phyloP scores from a whole-genome alignment of 1,284 basidiomycete genomes.

The Leucoagaricus sp. region DNA sequence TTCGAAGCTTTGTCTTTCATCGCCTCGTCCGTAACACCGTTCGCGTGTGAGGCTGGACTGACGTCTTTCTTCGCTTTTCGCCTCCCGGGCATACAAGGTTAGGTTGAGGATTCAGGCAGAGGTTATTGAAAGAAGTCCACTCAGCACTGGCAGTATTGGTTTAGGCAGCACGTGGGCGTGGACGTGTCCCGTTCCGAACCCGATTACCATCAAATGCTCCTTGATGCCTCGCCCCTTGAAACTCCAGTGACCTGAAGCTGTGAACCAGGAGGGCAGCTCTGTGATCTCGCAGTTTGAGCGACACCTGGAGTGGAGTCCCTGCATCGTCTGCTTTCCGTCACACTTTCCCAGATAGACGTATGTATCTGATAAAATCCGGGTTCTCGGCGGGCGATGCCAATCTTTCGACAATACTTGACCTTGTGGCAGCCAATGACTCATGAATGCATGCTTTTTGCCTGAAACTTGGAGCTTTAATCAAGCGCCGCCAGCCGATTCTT shows the following conservation, averaged over 20 bases:
- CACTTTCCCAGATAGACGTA: too few species aligned
- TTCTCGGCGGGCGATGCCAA: background rate
- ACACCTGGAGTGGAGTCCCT: too few species aligned
- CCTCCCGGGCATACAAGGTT: slow-evolving; percentile 10
- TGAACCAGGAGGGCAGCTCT: too few species aligned
- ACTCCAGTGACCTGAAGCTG: background rate
- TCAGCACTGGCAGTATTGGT: background rate
- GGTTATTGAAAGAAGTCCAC: background rate
- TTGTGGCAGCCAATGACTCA: background rate
- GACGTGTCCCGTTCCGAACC: slow-evolving; percentile 7
- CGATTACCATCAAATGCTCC: background rate
- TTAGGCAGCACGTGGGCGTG: slow-evolving; percentile 10
- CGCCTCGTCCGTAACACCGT: slow-evolving; percentile 24
- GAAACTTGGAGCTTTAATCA: too few species aligned
- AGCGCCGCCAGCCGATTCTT: too few species aligned
- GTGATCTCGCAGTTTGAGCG: too few species aligned
- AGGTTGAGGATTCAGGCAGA: background rate
- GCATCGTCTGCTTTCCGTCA: too few species aligned
- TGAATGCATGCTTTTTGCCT: background rate
- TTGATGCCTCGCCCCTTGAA: background rate
- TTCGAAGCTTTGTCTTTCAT: slow-evolving; percentile 37
- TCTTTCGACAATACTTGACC: background rate
- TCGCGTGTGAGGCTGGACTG: background rate
- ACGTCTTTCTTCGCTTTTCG: slow-evolving; percentile 7
- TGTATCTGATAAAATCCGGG: too few species aligned